Evolutionary conservation across 1,139 yeast genomes (phyloP).

Genomic region (Zygosaccharomyces sapae): DNA sequence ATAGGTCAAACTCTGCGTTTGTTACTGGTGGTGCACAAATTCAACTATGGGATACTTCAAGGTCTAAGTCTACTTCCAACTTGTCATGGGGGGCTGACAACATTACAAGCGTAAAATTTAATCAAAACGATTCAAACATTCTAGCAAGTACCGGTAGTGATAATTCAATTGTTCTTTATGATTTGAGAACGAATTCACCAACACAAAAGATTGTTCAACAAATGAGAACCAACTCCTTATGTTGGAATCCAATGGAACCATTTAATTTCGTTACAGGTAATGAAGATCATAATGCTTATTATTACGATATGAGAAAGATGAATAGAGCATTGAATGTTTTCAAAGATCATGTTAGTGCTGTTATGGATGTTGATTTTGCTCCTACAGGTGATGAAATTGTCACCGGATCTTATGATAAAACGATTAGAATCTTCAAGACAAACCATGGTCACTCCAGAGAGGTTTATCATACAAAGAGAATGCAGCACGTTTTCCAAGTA

Average conservation of each 20-base stretch:
- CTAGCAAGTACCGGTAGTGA: constrained; percentile 92
- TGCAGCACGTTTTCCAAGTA: constrained; percentile 89
- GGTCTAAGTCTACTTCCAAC: constrained; percentile 72
- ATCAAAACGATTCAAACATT: constrained; percentile 83
- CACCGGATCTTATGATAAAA: constrained; percentile 92
- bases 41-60: constrained; percentile 81
- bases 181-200: constrained; percentile 87
- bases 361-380: constrained; percentile 87
- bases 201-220: constrained; percentile 83
- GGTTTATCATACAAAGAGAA: constrained; percentile 91
- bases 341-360: constrained; percentile 95
- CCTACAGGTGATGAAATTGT: constrained; percentile 97
- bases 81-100: constrained; percentile 97
- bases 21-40: constrained; percentile 91
- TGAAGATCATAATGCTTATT: constrained; percentile 92
- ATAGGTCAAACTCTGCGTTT: constrained; percentile 66
- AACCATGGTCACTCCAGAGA: constrained; percentile 91
- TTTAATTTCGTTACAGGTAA: constrained; percentile 85
- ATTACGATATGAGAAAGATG: constrained; percentile 95
- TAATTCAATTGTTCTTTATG: constrained; percentile 85
- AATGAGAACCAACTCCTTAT: constrained; percentile 76
- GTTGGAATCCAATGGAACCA: constrained; percentile 99
- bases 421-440: constrained; percentile 72
- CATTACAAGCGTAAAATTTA: constrained; percentile 75
- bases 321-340: constrained; percentile 72